Evolutionary conservation across 768 basidiomycete species (phyloP).

Genomic region (Tylopilus felleus): DNA sequence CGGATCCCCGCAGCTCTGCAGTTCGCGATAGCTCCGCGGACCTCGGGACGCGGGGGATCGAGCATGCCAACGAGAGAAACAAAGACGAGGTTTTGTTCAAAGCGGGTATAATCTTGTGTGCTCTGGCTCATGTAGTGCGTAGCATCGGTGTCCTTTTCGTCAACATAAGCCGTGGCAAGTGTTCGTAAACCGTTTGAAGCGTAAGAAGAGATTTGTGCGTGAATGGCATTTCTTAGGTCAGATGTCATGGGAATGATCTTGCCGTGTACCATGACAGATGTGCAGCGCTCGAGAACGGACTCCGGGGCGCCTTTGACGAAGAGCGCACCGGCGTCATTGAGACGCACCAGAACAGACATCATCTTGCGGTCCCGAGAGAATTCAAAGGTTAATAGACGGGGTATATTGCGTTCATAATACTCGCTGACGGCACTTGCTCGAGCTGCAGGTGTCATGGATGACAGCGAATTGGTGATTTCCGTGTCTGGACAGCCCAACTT

Average conservation of each 20-base stretch:
- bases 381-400: conserved; percentile 90
- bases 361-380: conserved; percentile 98
- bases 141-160: conserved; percentile 72
- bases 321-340: conserved; percentile 67
- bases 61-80: conserved; percentile 97
- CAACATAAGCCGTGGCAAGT: conserved; percentile 85
- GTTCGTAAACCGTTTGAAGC: conserved; percentile 83
- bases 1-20: conserved; percentile 92
- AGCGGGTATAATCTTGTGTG: conserved; percentile 78
- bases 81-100: conserved; percentile 90
- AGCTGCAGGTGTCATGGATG: conserved; percentile 48
- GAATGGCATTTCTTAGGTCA: conserved; percentile 55
- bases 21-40: conserved; percentile 78
- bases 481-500: conserved; percentile 79
- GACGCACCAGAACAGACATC: conserved; percentile 92
- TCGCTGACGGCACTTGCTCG: conserved; percentile 87
- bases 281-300: conserved; percentile 88
- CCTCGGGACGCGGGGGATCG: conserved; percentile 96
- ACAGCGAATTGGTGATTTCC: conserved; percentile 54
- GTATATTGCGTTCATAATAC: conserved; percentile 68
- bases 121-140: conserved; percentile 79
- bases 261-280: conserved; percentile 64
- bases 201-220: conserved; percentile 66
- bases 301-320: conserved; percentile 98
- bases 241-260: conserved; percentile 62